Base-by-base conservation (phyloP, 768 basidiomycete species). In the Lactifluus hygrophoroides region DNA sequence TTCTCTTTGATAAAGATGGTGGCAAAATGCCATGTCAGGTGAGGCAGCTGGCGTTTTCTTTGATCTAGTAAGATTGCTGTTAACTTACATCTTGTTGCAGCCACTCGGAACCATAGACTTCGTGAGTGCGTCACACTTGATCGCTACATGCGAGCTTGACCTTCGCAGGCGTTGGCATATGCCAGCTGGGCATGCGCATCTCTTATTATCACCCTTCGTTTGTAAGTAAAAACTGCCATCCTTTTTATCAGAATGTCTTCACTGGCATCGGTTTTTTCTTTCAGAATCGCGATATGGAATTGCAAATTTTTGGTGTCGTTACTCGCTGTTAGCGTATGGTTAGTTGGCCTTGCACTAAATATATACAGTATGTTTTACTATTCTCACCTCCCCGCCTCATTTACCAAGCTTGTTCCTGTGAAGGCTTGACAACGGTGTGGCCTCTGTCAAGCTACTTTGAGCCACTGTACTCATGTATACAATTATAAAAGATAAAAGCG, bases 271-370 rank as follows among this genome's bases (percentile, higher is more conserved):
- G 10, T 17, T 13, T 11, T 6, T 10, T 49, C 35, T 5, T 51
- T 40, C 25, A 51, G 51, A 51, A 28, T 51, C 25, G 51, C 51
- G n/a, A 51, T 51, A 16, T 51, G 51, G 51, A 16, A 51, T 13
- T 13, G 25, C 10, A 40, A 25, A n/a, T 19, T 5, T 2, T 11
- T 19, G 27, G 51, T 40, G 9, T 51, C 51, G 10, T 51, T 14
- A 4, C 7, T 51, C 17, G 25, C 51, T n/a, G 1, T 51, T 28
- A 17, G 25, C 2, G 4, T 27, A 16, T 40, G 25, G 51, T 28
- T n/a, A n/a, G 17, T 21, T 40, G 35, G 37, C 27, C 25, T 51
- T 13, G 23, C 37, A 13, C 25, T 51, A 14, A 40, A 38, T 37
- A n/a, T 40, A 28, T 38, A 38, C 17, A 11, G 51, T 51, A 10